Percentiles rank a stretch among this genome's conserved stretches.
phyloP scores from a whole-genome alignment of 495 filamentous ascomycete genomes.

The Lophiotrema nucula region DNA sequence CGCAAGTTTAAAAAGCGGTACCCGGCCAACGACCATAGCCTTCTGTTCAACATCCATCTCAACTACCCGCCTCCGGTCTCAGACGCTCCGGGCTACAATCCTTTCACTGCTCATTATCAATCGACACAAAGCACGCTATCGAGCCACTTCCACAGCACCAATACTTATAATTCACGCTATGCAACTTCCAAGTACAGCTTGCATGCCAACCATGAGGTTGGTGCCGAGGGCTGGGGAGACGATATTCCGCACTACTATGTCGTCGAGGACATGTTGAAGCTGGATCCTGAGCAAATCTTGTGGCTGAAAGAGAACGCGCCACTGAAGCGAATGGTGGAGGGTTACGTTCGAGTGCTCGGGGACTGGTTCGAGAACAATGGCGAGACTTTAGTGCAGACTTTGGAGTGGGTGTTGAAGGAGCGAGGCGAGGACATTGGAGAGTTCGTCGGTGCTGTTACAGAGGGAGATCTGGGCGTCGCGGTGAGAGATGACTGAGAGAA shows the following conservation, averaged over 20 bases:
- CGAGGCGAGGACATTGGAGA: conserved; percentile 50
- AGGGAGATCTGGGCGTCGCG: conserved; percentile 38
- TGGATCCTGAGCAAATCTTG: conserved; percentile 58
- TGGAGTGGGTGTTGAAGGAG: conserved; percentile 56
- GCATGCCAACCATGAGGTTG: conserved; percentile 41
- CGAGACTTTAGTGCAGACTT: conserved; percentile 55
- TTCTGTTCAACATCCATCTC: conserved; percentile 55
- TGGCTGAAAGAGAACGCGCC: conserved; percentile 55
- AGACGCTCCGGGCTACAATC: conserved; percentile 9
- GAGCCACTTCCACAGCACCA: conserved; percentile 43
- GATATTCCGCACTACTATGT: conserved; percentile 63
- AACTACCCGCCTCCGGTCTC: conserved; percentile 45
- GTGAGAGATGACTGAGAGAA: conserved; percentile 10
- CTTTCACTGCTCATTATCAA: conserved; percentile 28
- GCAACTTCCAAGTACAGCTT: conserved; percentile 21
- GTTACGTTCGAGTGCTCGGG: conserved; percentile 50
- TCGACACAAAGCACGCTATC: conserved; percentile 10
- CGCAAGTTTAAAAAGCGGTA: conserved; percentile 58
- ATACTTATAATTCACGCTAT: conserved; percentile 15
- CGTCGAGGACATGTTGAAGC: conserved; percentile 65
- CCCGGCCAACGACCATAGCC: conserved; percentile 49
- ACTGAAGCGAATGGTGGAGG: conserved; percentile 55
- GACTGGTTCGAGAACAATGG: conserved; percentile 67
- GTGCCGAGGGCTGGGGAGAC: conserved; percentile 60
- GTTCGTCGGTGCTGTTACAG: conserved; percentile 38